Evolutionary conservation across 352 stramenopile species (phyloP), one percentile per base, ranked within the genome.

Genomic region (Phytophthora podocarpi): DNA sequence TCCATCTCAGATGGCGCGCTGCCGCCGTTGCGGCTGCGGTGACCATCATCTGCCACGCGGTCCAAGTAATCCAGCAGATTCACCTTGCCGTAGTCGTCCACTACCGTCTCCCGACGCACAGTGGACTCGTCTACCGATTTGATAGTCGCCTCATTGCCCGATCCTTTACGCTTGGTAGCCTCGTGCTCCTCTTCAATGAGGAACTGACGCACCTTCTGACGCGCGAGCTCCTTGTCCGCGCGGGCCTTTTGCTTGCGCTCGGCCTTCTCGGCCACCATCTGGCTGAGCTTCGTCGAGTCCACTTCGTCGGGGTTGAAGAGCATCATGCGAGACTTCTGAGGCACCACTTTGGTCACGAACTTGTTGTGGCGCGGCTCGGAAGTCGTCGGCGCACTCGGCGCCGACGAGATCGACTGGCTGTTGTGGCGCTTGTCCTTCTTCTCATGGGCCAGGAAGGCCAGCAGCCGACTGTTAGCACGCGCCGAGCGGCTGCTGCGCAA

Each of bases 381-480:
- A 0, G 61, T 55, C 12, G 56, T 35, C n/a, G 64, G 35, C 7
- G 67, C 52, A n/a, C n/a, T n/a, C 10, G 67, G 60, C 2, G 65
- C 59, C 3, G 78, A 78, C 13, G 67, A 77, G 26, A 74, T 35
- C 3, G 67, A 76, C 13, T 53, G 75, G 46, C 72, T 67, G 16
- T 47, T 20, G 47, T 85, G 73, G n/a, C 83, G 42, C 11, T 67
- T 70, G 59, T 80, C 74, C 24, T 81, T 76, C 7, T 70, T 56
- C 46, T 89, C 82, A 11, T 82, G 59, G 2, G 71, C 76, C 26
- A 91, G 43, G 66, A 91, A 91, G 1, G 80, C 82, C 47, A 76
- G 26, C 26, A 91, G 58, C 3, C 72, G 72, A 68, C 72, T 87
- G 66, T 89, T 90, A 15, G 68, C 70, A 1, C 62, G 67, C 58